A percentile compares a stretch with the other conserved stretches of the same genome.
Conservation (phyloP, 352 stramenopile species). For the Phytophthora palmivora region DNA sequence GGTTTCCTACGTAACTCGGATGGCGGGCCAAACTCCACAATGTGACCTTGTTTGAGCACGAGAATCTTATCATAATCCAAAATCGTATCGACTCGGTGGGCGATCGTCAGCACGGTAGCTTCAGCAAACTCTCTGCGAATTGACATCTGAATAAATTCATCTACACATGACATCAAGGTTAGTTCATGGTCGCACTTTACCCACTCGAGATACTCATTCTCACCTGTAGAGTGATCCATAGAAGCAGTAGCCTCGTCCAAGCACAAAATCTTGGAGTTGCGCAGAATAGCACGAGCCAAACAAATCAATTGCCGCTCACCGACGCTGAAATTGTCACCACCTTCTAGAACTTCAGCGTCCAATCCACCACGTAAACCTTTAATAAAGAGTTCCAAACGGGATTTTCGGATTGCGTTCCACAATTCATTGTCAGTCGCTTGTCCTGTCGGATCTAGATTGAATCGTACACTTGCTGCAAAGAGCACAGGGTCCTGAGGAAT, state of each 20-base stretch:
- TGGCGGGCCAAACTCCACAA: conserved; percentile 81
- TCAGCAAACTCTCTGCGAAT: conserved; percentile 73
- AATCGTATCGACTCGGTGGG: conserved; percentile 89
- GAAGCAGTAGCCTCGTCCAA: conserved; percentile 86
- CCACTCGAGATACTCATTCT: background rate
- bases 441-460: conserved; percentile 80
- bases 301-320: conserved; percentile 90
- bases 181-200: conserved; percentile 1
- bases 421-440: conserved; percentile 85
- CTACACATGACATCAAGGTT: conserved; percentile 30
- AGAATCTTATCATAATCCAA: conserved; percentile 89
- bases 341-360: conserved; percentile 65
- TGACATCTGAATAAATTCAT: conserved; percentile 67
- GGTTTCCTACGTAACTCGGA: conserved; percentile 48
- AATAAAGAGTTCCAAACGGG: conserved; percentile 79
- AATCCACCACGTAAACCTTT: conserved; percentile 49
- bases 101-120: conserved; percentile 90
- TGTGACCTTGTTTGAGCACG: conserved; percentile 76
- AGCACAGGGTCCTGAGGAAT: conserved; percentile 86
- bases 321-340: conserved; percentile 86
- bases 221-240: conserved; percentile 69
- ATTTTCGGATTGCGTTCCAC: conserved; percentile 91
- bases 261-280: conserved; percentile 79
- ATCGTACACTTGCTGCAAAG: conserved; percentile 70
- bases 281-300: conserved; percentile 81